Evolutionary conservation across 805 yeast genomes (phyloP).

Genomic region (Diddensiella transvaalensis): DNA sequence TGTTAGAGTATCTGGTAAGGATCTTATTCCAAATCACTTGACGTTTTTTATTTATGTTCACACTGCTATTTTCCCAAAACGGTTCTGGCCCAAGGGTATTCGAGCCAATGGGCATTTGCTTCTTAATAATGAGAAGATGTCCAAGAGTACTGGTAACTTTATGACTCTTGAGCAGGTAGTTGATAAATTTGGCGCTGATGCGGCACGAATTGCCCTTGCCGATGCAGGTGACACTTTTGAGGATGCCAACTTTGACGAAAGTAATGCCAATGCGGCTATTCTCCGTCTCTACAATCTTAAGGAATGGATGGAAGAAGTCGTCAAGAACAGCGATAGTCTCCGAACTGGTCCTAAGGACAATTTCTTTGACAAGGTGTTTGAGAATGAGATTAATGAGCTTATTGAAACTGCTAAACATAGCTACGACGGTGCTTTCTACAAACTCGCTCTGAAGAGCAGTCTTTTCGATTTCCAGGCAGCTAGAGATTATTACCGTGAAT

Average conservation of each 20-base stretch:
- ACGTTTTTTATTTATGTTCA: conserved; percentile 93
- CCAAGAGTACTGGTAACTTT: conserved; percentile 96
- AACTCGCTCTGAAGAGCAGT: conserved; percentile 85
- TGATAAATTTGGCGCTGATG: conserved; percentile 94
- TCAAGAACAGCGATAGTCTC: conserved; percentile 48
- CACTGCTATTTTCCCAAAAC: conserved; percentile 87
- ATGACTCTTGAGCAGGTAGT: conserved; percentile 82
- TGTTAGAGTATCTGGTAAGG: conserved; percentile 90
- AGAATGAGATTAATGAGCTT: conserved; percentile 85
- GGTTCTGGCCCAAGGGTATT: conserved; percentile 90
- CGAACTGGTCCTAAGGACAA: conserved; percentile 52
- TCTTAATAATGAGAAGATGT: conserved; percentile 96
- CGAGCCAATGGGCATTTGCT: conserved; percentile 94
- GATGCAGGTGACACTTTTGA: conserved; percentile 98
- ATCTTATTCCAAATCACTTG: conserved; percentile 93
- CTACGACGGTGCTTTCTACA: conserved; percentile 72
- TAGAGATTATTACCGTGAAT: conserved; percentile 94
- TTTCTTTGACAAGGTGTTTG: conserved; percentile 86
- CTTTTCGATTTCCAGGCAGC: conserved; percentile 92
- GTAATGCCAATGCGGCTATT: conserved; percentile 95
- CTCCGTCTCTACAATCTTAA: conserved; percentile 86
- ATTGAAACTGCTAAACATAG: conserved; percentile 69
- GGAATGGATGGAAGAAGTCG: conserved; percentile 89
- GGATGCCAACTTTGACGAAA: conserved; percentile 97
- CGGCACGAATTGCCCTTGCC: conserved; percentile 93